Percentiles rank a stretch among this genome's conserved stretches.
These are phyloP conservation scores for Fusarium gaditjirri DNA, from an alignment of 2,329 filamentous ascomycete genomes.

Conservation along the genomic window DNA sequence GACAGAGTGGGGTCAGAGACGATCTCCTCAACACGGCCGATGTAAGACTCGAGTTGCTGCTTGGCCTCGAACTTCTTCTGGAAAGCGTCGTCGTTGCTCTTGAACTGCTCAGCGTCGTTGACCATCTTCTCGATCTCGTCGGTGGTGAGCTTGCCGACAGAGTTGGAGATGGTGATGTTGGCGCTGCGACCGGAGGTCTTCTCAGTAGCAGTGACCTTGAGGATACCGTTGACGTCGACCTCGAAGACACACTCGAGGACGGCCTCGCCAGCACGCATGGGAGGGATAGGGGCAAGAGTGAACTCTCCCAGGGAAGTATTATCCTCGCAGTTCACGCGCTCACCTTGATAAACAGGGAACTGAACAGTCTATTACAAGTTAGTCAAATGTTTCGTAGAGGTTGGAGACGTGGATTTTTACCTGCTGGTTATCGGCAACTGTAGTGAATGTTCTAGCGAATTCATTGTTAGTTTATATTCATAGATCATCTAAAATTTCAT, in stretches of 20 bases:
- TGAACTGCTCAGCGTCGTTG: slow-evolving; percentile 97
- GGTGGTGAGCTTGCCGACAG: slow-evolving; percentile 96
- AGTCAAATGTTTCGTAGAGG: background rate
- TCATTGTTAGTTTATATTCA: slow-evolving; percentile 1
- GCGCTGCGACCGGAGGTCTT: slow-evolving; percentile 97
- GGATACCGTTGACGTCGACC: slow-evolving; percentile 99
- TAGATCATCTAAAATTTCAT: background rate
- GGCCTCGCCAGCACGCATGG: slow-evolving; percentile 94
- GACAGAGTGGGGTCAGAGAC: slow-evolving; percentile 95
- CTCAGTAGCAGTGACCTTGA: slow-evolving; percentile 99
- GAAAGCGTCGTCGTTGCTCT: slow-evolving; percentile 97
- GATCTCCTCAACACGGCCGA: slow-evolving; percentile 98
- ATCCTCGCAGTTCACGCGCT: slow-evolving; percentile 97
- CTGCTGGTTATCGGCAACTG: slow-evolving; percentile 79
- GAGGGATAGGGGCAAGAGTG: slow-evolving; percentile 86
- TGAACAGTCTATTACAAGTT: slow-evolving; percentile 40
- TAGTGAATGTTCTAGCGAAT: slow-evolving; percentile 77
- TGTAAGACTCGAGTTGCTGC: slow-evolving; percentile 99
- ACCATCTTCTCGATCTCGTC: slow-evolving; percentile 99
- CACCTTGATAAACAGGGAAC: slow-evolving; percentile 95
- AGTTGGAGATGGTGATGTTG: slow-evolving; percentile 99
- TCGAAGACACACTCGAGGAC: slow-evolving; percentile 98
- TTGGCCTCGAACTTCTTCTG: slow-evolving; percentile 99
- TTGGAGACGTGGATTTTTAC: too few species aligned
- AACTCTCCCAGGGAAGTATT: slow-evolving; percentile 99